phyloP scores from a whole-genome alignment of 257 asterid genomes.

The Przewalskia tangutica region DNA sequence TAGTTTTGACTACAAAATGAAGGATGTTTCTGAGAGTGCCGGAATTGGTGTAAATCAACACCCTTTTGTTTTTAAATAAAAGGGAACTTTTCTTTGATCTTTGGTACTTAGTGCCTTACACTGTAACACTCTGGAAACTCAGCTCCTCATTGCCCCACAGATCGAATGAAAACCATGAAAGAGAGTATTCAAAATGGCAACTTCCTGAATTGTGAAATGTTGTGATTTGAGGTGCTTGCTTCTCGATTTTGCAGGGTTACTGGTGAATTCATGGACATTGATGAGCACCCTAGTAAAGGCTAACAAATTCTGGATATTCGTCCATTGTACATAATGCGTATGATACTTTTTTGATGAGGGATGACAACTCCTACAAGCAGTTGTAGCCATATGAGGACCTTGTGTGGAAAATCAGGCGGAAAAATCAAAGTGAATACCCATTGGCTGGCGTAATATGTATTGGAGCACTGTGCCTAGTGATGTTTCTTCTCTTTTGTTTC shows the following conservation, averaged over 20 bases:
- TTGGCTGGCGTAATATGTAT: background rate
- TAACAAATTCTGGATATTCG: background rate
- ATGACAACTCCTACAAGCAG: background rate
- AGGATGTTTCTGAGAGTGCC: background rate
- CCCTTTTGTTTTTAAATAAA: background rate
- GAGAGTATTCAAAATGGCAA: background rate
- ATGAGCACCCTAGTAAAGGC: constrained; percentile 2
- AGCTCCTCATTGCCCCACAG: background rate
- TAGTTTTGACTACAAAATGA: background rate
- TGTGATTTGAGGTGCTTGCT: background rate
- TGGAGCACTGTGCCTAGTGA: background rate
- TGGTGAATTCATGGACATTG: constrained; percentile 60
- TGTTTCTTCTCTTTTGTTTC: background rate
- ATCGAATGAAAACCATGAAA: background rate
- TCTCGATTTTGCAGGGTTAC: constrained; percentile 41
- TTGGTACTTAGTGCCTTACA: background rate
- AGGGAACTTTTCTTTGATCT: background rate
- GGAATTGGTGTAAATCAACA: background rate
- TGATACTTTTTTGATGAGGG: background rate
- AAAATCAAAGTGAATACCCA: background rate
- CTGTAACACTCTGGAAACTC: background rate
- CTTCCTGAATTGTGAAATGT: background rate
- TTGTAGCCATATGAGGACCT: background rate
- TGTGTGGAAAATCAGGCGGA: background rate
- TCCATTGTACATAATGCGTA: background rate